A percentile compares a stretch with the other conserved stretches of the same genome.
phyloP scores from a whole-genome alignment of 225 moss, liverwort and hornwort species.

The Asterella californica region DNA sequence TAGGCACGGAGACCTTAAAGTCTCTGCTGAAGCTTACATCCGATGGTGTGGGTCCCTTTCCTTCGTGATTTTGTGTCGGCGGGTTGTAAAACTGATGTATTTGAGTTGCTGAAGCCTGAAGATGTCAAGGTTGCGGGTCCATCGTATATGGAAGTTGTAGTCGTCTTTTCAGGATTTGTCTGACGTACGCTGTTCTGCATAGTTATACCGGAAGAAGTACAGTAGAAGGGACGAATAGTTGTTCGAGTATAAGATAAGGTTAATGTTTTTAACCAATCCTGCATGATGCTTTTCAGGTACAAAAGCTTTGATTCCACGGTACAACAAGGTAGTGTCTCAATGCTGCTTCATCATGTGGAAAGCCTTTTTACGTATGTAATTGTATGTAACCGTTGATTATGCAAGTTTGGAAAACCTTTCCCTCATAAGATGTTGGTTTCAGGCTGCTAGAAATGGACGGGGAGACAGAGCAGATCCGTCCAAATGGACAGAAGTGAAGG shows the following conservation, averaged over 20 bases:
- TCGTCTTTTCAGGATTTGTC: background rate
- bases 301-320: constrained; percentile 68
- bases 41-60: constrained; percentile 58
- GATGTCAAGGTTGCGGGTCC: background rate
- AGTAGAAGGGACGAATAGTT: background rate
- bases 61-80: background rate
- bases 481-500: constrained; percentile 60
- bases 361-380: background rate
- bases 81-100: background rate
- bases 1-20: constrained; percentile 63
- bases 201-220: no score
- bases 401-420: background rate
- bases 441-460: constrained; percentile 68
- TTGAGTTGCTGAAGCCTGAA: background rate
- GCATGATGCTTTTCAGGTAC: constrained; percentile 50
- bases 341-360: background rate
- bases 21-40: constrained; percentile 65
- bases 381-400: background rate
- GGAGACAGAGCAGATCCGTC: constrained; percentile 82
- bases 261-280: constrained; percentile 7
- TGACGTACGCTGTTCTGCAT: background rate
- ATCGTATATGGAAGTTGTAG: background rate
- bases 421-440: constrained; percentile 5
- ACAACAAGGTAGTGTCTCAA: constrained; percentile 69
- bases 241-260: background rate